Conservation (phyloP, 179 eudicot genomes). For the Corrigiola litoralis region DNA sequence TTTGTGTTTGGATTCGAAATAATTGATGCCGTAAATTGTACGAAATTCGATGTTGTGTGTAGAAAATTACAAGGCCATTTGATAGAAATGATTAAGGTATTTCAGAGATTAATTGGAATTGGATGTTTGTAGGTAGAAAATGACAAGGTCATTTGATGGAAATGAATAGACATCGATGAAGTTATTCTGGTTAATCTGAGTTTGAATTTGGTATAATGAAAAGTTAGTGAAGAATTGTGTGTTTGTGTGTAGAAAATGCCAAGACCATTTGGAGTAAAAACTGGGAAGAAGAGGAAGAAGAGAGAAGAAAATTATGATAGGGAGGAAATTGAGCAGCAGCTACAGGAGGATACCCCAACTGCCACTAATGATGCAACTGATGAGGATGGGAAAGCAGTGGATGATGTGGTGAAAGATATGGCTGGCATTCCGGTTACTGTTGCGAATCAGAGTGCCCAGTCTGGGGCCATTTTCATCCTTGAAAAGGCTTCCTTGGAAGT, state of each 20-base stretch:
- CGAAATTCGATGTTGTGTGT: not conserved
- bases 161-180: too few species aligned
- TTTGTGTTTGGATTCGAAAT: not conserved
- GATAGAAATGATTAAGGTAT: too few species aligned
- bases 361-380: conserved; percentile 10
- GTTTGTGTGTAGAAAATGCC: conserved; percentile 21
- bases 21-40: not conserved
- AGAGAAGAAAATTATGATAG: conserved; percentile 48
- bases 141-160: too few species aligned
- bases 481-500: conserved; percentile 88
- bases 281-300: conserved; percentile 38
- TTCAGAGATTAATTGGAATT: too few species aligned
- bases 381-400: conserved; percentile 33
- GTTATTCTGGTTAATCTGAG: too few species aligned
- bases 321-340: conserved; percentile 31
- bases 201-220: not conserved
- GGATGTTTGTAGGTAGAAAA: too few species aligned
- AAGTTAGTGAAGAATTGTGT: not conserved
- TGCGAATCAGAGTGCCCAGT: conserved; percentile 26
- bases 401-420: conserved; percentile 34
- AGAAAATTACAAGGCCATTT: conserved; percentile 32
- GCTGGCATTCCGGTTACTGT: conserved; percentile 61
- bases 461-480: conserved; percentile 70
- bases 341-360: conserved; percentile 7
- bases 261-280: conserved; percentile 29